Conservation (phyloP, 805 yeast genomes). For the Saccharomycopsis lassenensis region DNA sequence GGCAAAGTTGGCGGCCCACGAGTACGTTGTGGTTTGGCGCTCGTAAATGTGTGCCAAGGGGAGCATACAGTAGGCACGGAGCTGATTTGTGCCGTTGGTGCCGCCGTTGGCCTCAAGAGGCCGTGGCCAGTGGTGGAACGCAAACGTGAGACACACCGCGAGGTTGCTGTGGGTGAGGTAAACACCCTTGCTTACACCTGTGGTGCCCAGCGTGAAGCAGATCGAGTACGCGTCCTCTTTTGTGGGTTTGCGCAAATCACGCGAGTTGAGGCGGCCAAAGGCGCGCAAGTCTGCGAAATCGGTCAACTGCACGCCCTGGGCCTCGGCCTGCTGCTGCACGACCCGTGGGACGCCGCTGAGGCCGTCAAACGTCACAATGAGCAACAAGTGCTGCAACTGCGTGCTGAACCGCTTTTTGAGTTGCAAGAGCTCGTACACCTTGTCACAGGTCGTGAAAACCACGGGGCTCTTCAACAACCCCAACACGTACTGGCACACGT, state of each 20-base stretch:
- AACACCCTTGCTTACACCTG: conserved; percentile 79
- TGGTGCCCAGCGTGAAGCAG: conserved; percentile 65
- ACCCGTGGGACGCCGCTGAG: conserved; percentile 8
- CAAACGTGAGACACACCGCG: conserved; percentile 26
- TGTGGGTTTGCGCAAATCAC: conserved; percentile 30
- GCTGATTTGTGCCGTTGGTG: conserved; percentile 19
- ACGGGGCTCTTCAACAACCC: conserved; percentile 42
- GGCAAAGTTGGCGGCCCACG: conserved; percentile 30
- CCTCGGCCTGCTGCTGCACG: no score
- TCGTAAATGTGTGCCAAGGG: conserved; percentile 54
- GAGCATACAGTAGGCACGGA: conserved; percentile 30
- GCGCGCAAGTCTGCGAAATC: conserved; percentile 24
- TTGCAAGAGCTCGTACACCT: conserved; percentile 30
- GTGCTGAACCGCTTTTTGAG: conserved; percentile 27
- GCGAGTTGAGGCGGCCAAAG: conserved; percentile 25
- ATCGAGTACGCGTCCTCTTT: conserved; percentile 47
- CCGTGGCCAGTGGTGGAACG: conserved; percentile 23
- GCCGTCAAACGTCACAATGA: conserved; percentile 18
- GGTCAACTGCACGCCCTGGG: conserved; percentile 26
- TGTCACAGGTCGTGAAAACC: conserved; percentile 34
- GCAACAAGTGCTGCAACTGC: conserved; percentile 12
- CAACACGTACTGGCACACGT: conserved; percentile 42
- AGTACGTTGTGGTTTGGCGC: conserved; percentile 33
- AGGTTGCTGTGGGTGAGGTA: conserved; percentile 49
- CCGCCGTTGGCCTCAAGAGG: conserved; percentile 19